phyloP scores from a whole-genome alignment of 768 basidiomycete genomes.

The Cystobasidium tubakii region DNA sequence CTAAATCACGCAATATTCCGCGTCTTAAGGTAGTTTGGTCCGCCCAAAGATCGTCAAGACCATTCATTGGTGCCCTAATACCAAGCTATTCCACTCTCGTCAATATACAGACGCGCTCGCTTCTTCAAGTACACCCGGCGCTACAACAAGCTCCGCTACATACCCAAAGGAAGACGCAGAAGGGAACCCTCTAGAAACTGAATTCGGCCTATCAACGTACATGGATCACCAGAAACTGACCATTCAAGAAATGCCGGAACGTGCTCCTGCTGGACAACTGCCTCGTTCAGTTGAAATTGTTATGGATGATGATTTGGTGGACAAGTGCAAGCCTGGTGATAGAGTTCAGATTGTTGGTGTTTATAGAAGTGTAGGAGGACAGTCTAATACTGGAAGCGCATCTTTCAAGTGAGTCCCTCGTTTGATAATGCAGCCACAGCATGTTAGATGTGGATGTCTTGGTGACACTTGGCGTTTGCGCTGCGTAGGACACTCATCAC shows the following conservation, averaged over 20 bases:
- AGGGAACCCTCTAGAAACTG: constrained; percentile 76
- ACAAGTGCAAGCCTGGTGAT: constrained; percentile 95
- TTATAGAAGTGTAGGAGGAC: constrained; percentile 89
- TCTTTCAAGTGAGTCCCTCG: constrained; percentile 72
- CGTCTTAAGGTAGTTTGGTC: constrained; percentile 65
- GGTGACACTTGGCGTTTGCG: too few species aligned
- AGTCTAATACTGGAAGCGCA: constrained; percentile 61
- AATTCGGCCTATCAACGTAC: constrained; percentile 86
- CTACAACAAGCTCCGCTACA: constrained; percentile 75
- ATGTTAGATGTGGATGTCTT: too few species aligned
- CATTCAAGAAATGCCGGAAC: constrained; percentile 99
- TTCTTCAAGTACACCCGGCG: constrained; percentile 71
- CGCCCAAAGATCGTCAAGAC: constrained; percentile 98
- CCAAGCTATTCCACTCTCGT: constrained; percentile 72
- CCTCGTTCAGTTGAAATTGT: constrained; percentile 95
- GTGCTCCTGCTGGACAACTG: constrained; percentile 92
- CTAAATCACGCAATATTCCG: neutral
- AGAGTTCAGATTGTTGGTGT: constrained; percentile 92
- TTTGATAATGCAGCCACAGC: too few species aligned
- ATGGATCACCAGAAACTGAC: constrained; percentile 94
- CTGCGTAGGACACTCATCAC: constrained; percentile 72
- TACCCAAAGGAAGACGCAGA: constrained; percentile 90
- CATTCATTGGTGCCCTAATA: constrained; percentile 88
- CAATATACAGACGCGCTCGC: constrained; percentile 80
- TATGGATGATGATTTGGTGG: constrained; percentile 91